A percentile compares a stretch with the other conserved stretches of the same genome.
These are phyloP conservation scores for Trichophyton equinum DNA, from an alignment of 2,329 filamentous ascomycete genomes.

Conservation along the genomic window DNA sequence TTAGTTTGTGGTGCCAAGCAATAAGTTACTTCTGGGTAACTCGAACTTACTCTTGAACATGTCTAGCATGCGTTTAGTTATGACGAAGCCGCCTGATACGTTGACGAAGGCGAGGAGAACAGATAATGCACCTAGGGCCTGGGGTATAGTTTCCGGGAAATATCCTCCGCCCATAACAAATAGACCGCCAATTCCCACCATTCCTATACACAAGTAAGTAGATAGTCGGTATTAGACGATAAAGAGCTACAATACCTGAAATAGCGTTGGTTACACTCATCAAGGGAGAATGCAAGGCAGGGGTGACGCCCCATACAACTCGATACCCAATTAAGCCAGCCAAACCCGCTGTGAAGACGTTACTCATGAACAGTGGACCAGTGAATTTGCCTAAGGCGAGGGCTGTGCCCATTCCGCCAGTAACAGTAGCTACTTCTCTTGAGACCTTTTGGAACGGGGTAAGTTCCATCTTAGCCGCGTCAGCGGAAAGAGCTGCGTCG, in stretches of 20 bases:
- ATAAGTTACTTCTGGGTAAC: too few species aligned
- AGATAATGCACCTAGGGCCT: constrained; percentile 63
- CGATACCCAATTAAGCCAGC: constrained; percentile 79
- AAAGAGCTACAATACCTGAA: constrained; percentile 44
- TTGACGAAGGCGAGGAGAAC: constrained; percentile 81
- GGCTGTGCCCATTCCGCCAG: constrained; percentile 63
- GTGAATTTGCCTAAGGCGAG: constrained; percentile 70
- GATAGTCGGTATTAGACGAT: background rate
- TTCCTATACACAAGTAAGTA: constrained; percentile 35
- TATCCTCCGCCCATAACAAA: constrained; percentile 81
- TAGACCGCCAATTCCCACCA: constrained; percentile 79
- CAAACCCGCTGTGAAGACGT: constrained; percentile 72
- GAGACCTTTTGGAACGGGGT: constrained; percentile 73
- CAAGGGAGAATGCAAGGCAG: constrained; percentile 72
- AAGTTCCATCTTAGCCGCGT: constrained; percentile 50
- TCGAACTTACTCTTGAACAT: constrained; percentile 59
- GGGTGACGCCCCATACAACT: constrained; percentile 74
- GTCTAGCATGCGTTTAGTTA: constrained; percentile 87
- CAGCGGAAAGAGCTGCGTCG: constrained; percentile 29
- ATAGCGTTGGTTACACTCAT: constrained; percentile 94
- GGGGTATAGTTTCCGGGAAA: constrained; percentile 64
- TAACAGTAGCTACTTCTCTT: constrained; percentile 61
- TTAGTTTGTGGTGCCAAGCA: background rate
- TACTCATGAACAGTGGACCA: constrained; percentile 74
- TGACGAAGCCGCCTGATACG: constrained; percentile 76